Conservation (phyloP, 768 basidiomycete genomes). For the Fibroporia radiculosa region DNA sequence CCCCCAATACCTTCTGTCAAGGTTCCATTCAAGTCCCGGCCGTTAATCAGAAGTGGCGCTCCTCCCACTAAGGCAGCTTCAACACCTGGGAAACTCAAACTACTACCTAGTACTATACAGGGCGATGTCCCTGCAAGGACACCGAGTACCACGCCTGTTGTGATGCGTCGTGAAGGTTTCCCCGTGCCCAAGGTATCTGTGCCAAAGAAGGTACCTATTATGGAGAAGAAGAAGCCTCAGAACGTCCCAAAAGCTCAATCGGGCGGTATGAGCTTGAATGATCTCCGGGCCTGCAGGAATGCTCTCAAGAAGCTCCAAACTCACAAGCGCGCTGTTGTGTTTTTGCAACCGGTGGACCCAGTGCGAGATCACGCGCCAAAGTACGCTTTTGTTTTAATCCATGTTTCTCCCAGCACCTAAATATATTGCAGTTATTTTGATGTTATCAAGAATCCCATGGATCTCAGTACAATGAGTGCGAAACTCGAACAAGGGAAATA, state of each 20-base stretch:
- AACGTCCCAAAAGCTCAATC: slow-evolving; percentile 63
- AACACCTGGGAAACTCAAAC: slow-evolving; percentile 51
- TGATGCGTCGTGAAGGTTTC: slow-evolving; percentile 8
- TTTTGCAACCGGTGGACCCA: slow-evolving; percentile 93
- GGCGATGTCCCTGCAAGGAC: slow-evolving; percentile 21
- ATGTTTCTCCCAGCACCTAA: neutral
- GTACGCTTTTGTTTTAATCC: slow-evolving; percentile 33
- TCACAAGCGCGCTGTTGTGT: slow-evolving; percentile 67
- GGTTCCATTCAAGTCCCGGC: slow-evolving; percentile 34
- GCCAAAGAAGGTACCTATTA: slow-evolving; percentile 25
- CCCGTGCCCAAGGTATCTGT: slow-evolving; percentile 12
- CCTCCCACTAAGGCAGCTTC: slow-evolving; percentile 23
- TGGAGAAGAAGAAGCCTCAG: slow-evolving; percentile 27
- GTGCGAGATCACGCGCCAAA: slow-evolving; percentile 84
- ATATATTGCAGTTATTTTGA: slow-evolving; percentile 69
- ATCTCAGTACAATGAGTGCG: slow-evolving; percentile 79
- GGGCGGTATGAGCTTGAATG: slow-evolving; percentile 69
- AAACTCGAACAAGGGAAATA: slow-evolving; percentile 87
- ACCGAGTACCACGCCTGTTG: slow-evolving; percentile 13
- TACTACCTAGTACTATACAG: slow-evolving; percentile 29
- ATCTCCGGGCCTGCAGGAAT: slow-evolving; percentile 66
- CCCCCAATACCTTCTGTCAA: slow-evolving; percentile 53
- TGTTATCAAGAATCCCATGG: slow-evolving; percentile 90
- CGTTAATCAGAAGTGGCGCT: slow-evolving; percentile 26
- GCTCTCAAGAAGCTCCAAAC: slow-evolving; percentile 73